Conservation (phyloP, 345 rosid species). For the Salix dunnii region DNA sequence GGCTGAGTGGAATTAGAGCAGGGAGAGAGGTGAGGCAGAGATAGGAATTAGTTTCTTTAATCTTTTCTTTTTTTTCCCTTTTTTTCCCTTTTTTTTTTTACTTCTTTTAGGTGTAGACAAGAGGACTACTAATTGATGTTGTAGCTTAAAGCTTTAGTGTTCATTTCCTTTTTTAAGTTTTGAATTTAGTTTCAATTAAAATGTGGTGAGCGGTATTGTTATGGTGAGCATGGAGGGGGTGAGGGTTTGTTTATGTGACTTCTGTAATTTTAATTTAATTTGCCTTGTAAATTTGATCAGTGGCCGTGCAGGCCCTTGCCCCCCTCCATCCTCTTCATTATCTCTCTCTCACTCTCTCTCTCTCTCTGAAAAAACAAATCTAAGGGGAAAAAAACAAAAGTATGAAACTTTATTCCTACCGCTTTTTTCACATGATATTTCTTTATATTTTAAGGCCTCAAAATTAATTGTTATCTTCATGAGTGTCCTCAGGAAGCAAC, state of each 20-base stretch:
- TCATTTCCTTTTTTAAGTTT: background rate
- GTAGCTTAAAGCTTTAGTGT: slow-evolving; percentile 1
- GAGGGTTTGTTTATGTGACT: background rate
- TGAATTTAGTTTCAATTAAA: slow-evolving; percentile 4
- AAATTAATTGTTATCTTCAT: background rate
- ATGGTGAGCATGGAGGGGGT: background rate
- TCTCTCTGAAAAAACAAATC: too few relatives aligned
- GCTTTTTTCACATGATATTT: background rate
- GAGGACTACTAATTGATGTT: slow-evolving; percentile 15
- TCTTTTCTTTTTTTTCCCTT: slow-evolving; percentile 3
- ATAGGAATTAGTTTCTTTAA: slow-evolving; percentile 9
- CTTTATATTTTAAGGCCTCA: background rate
- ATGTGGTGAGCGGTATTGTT: slow-evolving; percentile 9
- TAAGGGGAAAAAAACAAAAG: too few relatives aligned
- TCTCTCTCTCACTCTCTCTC: background rate
- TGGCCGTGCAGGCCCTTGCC: slow-evolving; percentile 28
- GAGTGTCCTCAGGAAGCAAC: background rate
- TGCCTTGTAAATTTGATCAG: slow-evolving; percentile 35
- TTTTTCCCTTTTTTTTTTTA: background rate
- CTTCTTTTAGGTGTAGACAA: background rate
- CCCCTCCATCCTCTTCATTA: background rate
- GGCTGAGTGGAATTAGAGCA: slow-evolving; percentile 26
- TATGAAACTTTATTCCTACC: too few relatives aligned
- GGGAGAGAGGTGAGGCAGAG: background rate
- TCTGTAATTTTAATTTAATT: slow-evolving; percentile 33